phyloP scores from a whole-genome alignment of 75 land plant species.

The Pinus tabuliformis region DNA sequence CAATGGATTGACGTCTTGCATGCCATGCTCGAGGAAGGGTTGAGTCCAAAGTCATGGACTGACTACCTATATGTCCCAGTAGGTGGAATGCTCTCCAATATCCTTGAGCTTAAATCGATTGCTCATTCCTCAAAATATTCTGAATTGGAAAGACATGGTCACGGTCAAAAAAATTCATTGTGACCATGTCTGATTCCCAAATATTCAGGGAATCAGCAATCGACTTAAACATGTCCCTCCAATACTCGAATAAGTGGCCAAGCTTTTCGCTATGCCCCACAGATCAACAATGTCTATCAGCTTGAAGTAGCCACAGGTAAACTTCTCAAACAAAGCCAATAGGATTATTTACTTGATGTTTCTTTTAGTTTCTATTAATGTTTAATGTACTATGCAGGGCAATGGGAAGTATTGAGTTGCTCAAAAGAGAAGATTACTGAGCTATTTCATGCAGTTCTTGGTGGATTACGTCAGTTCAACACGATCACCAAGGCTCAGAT shows the following conservation, averaged over 20 bases:
- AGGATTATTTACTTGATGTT: too few species aligned
- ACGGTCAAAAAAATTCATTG: too few species aligned
- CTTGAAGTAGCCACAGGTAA: constrained; percentile 46
- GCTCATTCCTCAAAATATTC: too few species aligned
- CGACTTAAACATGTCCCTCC: too few species aligned
- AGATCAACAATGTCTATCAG: constrained; percentile 38
- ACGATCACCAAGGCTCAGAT: constrained; percentile 45
- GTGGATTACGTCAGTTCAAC: constrained; percentile 55
- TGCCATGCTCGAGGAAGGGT: constrained; percentile 26
- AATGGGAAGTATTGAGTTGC: constrained; percentile 41
- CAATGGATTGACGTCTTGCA: constrained; percentile 74
- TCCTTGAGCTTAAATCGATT: too few species aligned
- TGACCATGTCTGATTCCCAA: too few species aligned
- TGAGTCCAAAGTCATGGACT: constrained; percentile 52
- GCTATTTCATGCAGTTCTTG: constrained; percentile 41
- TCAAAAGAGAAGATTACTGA: constrained; percentile 21
- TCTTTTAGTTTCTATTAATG: too few species aligned
- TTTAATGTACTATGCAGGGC: constrained; percentile 16
- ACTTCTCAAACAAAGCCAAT: constrained; percentile 1
- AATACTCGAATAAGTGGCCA: constrained; percentile 56
- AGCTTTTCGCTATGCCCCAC: constrained; percentile 39
- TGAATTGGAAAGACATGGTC: too few species aligned
- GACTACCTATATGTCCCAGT: constrained; percentile 45
- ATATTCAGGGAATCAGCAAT: too few species aligned
- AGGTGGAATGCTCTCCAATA: constrained; percentile 54